A percentile compares a stretch with the other conserved stretches of the same genome.
These are phyloP conservation scores for Salix dunnii DNA, from an alignment of 345 rosid genomes.

Conservation along the genomic window DNA sequence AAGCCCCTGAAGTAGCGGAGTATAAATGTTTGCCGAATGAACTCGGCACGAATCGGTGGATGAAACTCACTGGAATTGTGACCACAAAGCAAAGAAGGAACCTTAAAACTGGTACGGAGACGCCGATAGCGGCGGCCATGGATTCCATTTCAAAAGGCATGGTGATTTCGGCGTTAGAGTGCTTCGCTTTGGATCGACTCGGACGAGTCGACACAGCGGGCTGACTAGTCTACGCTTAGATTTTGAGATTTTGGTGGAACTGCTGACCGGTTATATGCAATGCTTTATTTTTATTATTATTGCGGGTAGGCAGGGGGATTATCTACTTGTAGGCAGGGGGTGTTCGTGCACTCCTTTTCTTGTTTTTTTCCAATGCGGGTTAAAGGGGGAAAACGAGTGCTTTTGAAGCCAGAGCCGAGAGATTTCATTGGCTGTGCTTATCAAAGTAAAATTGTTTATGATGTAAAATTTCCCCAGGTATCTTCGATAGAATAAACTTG, in stretches of 20 bases:
- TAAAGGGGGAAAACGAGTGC: neutral
- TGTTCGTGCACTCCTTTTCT: no score
- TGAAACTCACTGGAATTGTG: slow-evolving; percentile 70
- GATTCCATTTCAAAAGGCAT: slow-evolving; percentile 38
- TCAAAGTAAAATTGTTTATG: neutral
- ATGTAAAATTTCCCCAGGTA: neutral
- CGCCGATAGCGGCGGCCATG: slow-evolving; percentile 75
- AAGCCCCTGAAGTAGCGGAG: slow-evolving; percentile 58
- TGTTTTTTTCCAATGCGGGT: neutral
- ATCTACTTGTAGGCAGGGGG: no score
- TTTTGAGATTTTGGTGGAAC: no score
- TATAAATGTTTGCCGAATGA: slow-evolving; percentile 59
- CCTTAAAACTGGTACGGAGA: slow-evolving; percentile 76
- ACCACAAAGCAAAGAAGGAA: slow-evolving; percentile 85
- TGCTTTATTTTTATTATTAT: no score
- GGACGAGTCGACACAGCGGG: neutral
- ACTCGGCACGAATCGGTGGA: slow-evolving; percentile 65
- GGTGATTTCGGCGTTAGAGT: neutral
- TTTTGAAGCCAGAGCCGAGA: neutral
- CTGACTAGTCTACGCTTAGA: no score
- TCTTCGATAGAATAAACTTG: neutral
- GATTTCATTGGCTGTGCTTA: neutral
- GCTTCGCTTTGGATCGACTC: neutral
- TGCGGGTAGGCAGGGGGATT: no score
- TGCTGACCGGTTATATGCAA: no score